Base-by-base conservation (phyloP, 2,329 filamentous ascomycete genomes). In the Neodidymelliopsis sp. region DNA sequence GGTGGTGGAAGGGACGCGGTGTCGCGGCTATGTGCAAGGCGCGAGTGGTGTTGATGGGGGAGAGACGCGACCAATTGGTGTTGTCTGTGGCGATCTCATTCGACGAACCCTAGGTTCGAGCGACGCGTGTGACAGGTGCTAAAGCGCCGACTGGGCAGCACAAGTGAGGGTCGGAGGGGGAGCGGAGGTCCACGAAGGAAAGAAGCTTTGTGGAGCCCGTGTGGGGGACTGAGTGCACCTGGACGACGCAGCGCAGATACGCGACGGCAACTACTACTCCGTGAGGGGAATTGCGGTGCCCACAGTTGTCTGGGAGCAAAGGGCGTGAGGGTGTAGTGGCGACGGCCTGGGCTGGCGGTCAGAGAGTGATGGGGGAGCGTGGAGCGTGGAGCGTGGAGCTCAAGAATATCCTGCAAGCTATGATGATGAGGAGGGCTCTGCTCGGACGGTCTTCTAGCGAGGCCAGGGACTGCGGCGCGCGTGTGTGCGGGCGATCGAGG, bases 121-220 rank as follows among this genome's bases (percentile, higher is more conserved):
- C 51, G 57, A 51, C 53, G 59, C 35, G 56, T 53, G 65, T 52
- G 59, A 59, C 60, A 56, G 61, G 39, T 56, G 63, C 55, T 56
- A 55, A 53, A 53, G 58, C 49, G 56, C 52, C 47, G 56, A 54
- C 60, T 60, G 54, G 56, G 53, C 61, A 57, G 60, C 58, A 62
- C 54, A 61, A 55, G 42, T 40, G 49, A 55, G 54, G 56, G 60
- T 48, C 51, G 56, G 53, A 57, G 60, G 58, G 56, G 60, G 53
- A 60, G 59, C 51, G 59, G 58, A 59, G 61, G 62, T 53, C 61
- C 57, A 59, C 60, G 59, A 59, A 54, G 57, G 48, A 52, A 47
- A 56, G 58, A 63, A 63, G 61, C 52, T 67, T 66, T 67, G 63
- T 66, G 67, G 69, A 68, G 60, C 65, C 44, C 61, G 56, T 61